Evolutionary conservation across 768 basidiomycete genomes (phyloP).

Genomic region (Suillus hirtellus): DNA sequence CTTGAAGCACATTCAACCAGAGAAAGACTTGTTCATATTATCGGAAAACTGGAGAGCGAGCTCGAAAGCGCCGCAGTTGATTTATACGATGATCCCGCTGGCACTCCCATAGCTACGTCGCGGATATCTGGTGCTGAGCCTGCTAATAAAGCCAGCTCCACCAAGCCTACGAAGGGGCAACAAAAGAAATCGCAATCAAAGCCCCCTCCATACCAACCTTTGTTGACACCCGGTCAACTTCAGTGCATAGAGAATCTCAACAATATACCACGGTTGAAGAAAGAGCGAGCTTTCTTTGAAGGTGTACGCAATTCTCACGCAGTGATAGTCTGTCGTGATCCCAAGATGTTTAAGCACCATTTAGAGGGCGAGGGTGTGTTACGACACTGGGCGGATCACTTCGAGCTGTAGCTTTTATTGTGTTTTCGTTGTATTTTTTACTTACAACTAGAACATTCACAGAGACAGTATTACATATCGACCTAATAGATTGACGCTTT

Average conservation of each 20-base stretch:
- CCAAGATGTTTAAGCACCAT: slow-evolving; percentile 58
- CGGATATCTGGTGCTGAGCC: slow-evolving; percentile 6
- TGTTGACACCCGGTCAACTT: slow-evolving; percentile 57
- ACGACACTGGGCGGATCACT: slow-evolving; percentile 69
- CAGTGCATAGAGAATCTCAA: slow-evolving; percentile 63
- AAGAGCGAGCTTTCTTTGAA: slow-evolving; percentile 66
- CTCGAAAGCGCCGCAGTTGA: slow-evolving; percentile 65
- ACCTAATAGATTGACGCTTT: slow-evolving; percentile 1
- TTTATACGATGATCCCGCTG: slow-evolving; percentile 48
- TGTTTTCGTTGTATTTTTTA: slow-evolving; percentile 2
- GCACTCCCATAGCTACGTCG: slow-evolving; percentile 21
- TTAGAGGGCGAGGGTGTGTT: slow-evolving; percentile 63
- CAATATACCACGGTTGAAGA: slow-evolving; percentile 64
- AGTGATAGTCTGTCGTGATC: slow-evolving; percentile 68
- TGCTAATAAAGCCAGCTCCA: not conserved
- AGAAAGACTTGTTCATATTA: slow-evolving; percentile 54
- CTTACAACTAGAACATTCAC: slow-evolving; percentile 2
- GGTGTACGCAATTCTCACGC: slow-evolving; percentile 67
- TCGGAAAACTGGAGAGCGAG: slow-evolving; percentile 58
- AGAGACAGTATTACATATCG: not conserved
- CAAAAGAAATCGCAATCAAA: slow-evolving; percentile 12
- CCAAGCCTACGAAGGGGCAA: slow-evolving; percentile 6
- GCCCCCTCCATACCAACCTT: slow-evolving; percentile 36
- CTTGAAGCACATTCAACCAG: slow-evolving; percentile 58
- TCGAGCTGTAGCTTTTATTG: slow-evolving; percentile 40